Conservation (phyloP, 2,329 filamentous ascomycete genomes). For the Dryadomyces quercivorus region DNA sequence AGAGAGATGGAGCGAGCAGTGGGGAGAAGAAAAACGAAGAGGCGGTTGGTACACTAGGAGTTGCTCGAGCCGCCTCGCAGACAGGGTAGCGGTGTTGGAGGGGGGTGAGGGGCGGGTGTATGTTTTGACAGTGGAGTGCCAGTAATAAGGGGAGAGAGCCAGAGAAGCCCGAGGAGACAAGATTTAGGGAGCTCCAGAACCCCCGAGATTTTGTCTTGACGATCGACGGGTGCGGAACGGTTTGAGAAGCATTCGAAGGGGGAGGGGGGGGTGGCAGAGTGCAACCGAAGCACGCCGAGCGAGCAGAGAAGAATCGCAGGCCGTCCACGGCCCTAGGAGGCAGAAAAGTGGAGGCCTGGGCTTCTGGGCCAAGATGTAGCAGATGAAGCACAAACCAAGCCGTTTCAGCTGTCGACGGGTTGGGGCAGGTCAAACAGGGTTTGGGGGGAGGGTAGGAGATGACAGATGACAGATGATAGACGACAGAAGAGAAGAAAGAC, state of each 20-base stretch:
- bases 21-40: slow-evolving; percentile 4
- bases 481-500: background rate
- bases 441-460: background rate
- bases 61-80: slow-evolving; percentile 3
- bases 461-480: background rate
- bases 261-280: background rate
- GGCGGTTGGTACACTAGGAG: slow-evolving; percentile 1
- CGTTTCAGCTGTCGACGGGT: slow-evolving; percentile 9
- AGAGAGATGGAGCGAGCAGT: slow-evolving; percentile 7
- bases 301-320: background rate
- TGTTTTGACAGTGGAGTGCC: slow-evolving; percentile 1
- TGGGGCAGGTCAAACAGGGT: background rate
- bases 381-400: slow-evolving; percentile 11
- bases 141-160: background rate
- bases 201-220: too few relatives aligned
- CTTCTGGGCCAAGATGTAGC: slow-evolving; percentile 2
- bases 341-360: slow-evolving; percentile 1
- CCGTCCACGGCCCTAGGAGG: background rate
- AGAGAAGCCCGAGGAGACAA: background rate
- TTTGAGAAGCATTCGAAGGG: slow-evolving; percentile 5
- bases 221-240: slow-evolving; percentile 7
- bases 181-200: background rate
- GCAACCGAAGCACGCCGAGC: background rate
- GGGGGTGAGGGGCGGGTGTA: slow-evolving; percentile 1
- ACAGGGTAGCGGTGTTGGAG: slow-evolving; percentile 2